phyloP scores from a whole-genome alignment of 148 eudicot genomes.

The Drosera capensis region DNA sequence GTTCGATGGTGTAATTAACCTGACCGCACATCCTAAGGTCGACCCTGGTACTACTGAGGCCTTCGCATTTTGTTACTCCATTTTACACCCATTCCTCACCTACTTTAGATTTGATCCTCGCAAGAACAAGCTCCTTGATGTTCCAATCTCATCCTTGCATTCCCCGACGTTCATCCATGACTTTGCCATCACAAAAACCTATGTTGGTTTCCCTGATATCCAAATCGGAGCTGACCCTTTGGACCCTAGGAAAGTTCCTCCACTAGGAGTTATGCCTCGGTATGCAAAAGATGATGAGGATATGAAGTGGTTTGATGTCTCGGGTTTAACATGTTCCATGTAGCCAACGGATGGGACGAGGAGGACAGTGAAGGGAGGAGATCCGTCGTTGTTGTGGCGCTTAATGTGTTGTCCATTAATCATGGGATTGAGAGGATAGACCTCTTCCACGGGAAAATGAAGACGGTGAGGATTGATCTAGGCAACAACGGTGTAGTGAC shows the following conservation, averaged over 20 bases:
- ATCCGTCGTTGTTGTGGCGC: slow-evolving; percentile 27
- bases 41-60: slow-evolving; percentile 25
- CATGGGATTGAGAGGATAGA: slow-evolving; percentile 24
- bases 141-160: slow-evolving; percentile 23
- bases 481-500: slow-evolving; percentile 15
- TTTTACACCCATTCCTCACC: slow-evolving; percentile 18
- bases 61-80: slow-evolving; percentile 23
- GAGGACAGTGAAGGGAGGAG: slow-evolving; percentile 19
- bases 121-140: slow-evolving; percentile 18
- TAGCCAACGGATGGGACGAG: slow-evolving; percentile 31
- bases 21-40: slow-evolving; percentile 43
- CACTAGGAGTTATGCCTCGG: slow-evolving; percentile 28
- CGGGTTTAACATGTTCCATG: slow-evolving; percentile 28
- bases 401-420: slow-evolving; percentile 18
- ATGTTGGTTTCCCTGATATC: slow-evolving; percentile 8
- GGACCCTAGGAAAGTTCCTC: slow-evolving; percentile 13
- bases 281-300: slow-evolving; percentile 26
- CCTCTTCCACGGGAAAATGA: slow-evolving; percentile 14
- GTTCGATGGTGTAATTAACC: slow-evolving; percentile 17
- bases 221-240: slow-evolving; percentile 21
- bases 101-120: slow-evolving; percentile 16
- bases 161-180: slow-evolving; percentile 24
- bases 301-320: slow-evolving; percentile 34
- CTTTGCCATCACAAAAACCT: slow-evolving; percentile 26
- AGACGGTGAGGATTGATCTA: slow-evolving; percentile 22